These are phyloP conservation scores for Boletus subcaerulescens DNA, from an alignment of 768 basidiomycete genomes.

Conservation along the genomic window DNA sequence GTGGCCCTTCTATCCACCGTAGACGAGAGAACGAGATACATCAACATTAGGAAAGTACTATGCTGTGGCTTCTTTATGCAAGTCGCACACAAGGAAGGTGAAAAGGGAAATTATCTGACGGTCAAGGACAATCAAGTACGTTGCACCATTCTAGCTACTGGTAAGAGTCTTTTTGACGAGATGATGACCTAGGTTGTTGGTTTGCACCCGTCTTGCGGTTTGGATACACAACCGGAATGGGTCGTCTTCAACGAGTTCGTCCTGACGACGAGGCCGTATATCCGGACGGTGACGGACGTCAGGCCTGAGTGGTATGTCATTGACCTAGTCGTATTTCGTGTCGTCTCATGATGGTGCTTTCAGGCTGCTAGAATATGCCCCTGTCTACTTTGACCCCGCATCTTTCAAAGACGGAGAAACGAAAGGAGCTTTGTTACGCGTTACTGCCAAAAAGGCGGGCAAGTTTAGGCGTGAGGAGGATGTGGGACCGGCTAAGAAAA, in stretches of 20 bases:
- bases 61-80: constrained; percentile 99
- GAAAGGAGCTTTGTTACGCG: constrained; percentile 58
- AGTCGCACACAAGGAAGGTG: constrained; percentile 91
- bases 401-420: constrained; percentile 69
- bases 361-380: constrained; percentile 64
- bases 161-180: background rate
- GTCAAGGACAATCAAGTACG: constrained; percentile 92
- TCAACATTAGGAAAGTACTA: constrained; percentile 76
- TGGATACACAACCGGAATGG: constrained; percentile 89
- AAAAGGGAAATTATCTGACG: constrained; percentile 83
- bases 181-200: constrained; percentile 13
- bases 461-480: constrained; percentile 29
- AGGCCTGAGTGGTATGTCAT: constrained; percentile 74
- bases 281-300: constrained; percentile 88
- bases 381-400: constrained; percentile 65
- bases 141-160: background rate
- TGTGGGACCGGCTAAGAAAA: constrained; percentile 14
- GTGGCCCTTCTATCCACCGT: constrained; percentile 66
- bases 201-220: constrained; percentile 79
- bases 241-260: constrained; percentile 95
- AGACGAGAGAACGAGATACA: constrained; percentile 69
- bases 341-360: background rate
- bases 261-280: constrained; percentile 82
- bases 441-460: constrained; percentile 51
- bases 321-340: background rate